Evolutionary conservation across 768 basidiomycete genomes (phyloP), one percentile per base, ranked within the genome.

Genomic region (Hericium erinaceus): DNA sequence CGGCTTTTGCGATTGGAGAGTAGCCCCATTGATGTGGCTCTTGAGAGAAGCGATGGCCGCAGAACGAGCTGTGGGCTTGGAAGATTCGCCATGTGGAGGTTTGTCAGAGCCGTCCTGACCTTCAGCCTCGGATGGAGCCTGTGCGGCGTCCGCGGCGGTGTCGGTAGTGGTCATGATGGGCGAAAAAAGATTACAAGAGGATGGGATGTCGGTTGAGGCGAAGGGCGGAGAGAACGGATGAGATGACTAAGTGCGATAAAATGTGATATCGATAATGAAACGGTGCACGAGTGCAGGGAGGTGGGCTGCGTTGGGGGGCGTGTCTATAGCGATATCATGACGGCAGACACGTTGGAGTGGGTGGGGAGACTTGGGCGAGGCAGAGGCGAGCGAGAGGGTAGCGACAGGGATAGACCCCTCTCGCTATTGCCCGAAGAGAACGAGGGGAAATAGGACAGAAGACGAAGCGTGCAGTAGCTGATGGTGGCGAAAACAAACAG

Each of bases 21-120:
- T 50, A 22, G 52, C 15, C 22, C 41, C 33, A 18, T 24, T 40
- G 41, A 18, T 33, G 33, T 33, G 33, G 33, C 33, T 33, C 33
- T 39, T 52, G 15, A 51, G 58, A 59, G 46, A 55, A 52, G 60
- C 54, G 60, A 51, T 51, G 28, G 40, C 53, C 4, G 15, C 38
- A 48, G 61, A 3, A 40, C 9, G 38, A 54, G 12, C 12, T 54
- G 26, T 24, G 39, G 48, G 33, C 33, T 33, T 33, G 56, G 50
- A 26, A 18, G 20, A 26, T 53, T 66, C 56, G 61, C 58, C 66
- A 68, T 75, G 75, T 62, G 81, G 78, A 26, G 82, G 81, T 73
- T 50, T 50, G 48, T 85, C 84, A 65, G 81, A 73, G 57, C 77
- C 72, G 65, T 85, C 83, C 51, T 75, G 72, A 52, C 77, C 74